Conservation (phyloP, 371 early-diverging fungal species). For the Mortierella sp. region DNA sequence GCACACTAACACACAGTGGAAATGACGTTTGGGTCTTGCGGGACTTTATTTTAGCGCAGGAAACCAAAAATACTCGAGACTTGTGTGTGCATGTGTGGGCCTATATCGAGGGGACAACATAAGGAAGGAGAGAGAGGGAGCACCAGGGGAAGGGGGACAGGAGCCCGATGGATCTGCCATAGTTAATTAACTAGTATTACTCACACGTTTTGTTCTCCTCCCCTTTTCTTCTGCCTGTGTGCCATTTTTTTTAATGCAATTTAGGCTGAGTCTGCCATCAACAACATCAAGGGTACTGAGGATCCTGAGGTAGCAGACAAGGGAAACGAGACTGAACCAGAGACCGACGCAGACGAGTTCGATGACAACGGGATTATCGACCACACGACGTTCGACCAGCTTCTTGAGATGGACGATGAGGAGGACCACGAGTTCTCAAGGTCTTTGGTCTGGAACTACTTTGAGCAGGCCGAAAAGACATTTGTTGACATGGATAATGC, state of each 20-base stretch:
- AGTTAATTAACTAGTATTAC: background rate
- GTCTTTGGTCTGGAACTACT: slow-evolving; percentile 79
- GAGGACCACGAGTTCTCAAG: slow-evolving; percentile 83
- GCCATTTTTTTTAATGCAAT: background rate
- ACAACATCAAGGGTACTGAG: slow-evolving; percentile 11
- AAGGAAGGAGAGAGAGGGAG: background rate
- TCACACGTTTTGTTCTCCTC: background rate
- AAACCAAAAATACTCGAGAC: slow-evolving; percentile 7
- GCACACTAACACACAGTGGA: background rate
- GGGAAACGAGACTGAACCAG: slow-evolving; percentile 31
- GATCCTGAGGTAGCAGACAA: slow-evolving; percentile 23
- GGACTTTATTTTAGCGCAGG: slow-evolving; percentile 17
- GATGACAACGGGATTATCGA: slow-evolving; percentile 76
- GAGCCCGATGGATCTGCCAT: slow-evolving; percentile 4
- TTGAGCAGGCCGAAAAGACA: slow-evolving; percentile 83
- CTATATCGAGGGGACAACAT: background rate
- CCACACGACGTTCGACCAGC: slow-evolving; percentile 60
- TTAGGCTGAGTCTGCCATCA: slow-evolving; percentile 26
- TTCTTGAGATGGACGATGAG: slow-evolving; percentile 88
- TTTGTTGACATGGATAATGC: slow-evolving; percentile 75
- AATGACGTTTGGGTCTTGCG: background rate
- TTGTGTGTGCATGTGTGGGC: background rate
- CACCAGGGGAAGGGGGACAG: background rate
- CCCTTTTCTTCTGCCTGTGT: background rate
- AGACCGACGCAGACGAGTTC: slow-evolving; percentile 28